Evolutionary conservation across 1,139 yeast species (phyloP), one percentile per base, ranked within the genome.

Genomic region (Debaryomyces singareniensis): DNA sequence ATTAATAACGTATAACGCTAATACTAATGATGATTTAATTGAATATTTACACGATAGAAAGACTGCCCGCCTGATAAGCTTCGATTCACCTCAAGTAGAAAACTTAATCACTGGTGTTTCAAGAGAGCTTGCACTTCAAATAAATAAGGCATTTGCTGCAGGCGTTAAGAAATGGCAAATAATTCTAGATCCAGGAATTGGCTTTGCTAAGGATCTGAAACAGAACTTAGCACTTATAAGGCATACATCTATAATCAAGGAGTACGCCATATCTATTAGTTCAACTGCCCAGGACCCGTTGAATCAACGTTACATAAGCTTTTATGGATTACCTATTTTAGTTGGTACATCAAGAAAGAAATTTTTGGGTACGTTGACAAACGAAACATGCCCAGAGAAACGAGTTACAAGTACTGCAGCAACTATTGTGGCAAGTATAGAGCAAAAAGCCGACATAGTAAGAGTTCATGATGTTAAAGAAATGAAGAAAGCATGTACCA

Each of bases 101-200:
- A 51, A 58, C 28, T 49, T 66, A 15, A 57, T 61, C 29, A 61
- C 66, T 18, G 79, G 71, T 4, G 51, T 87, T 2, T 72, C 81
- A 6, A 57, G 74, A 28, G 98, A 91, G 50, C 58, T 91, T 27
- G 62, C 77, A 9, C 43, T 47, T 1, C 75, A 77, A 34, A 66
- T 85, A 23, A 43, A 55, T 1, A 67, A 61, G 32, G 95, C 96
- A 6, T 58, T 73, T 29, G 49, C 45, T 0, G 58, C 58, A 1
- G 96, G 96, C 1, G 75, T 91, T 1, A 67, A 68, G 35, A 76
- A 93, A 51, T 91, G 96, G 96, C 97, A 91, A 55, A 61, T 91
- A 2, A 77, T 93, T 12, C 50, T 87, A 9, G 99, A 91, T 53
- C 98, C 99, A 0, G 98, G 98, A 1, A 58, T 91, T 31, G 98